Evolutionary conservation across 495 filamentous ascomycete genomes (phyloP).

Genomic region (Neurospora discreta): DNA sequence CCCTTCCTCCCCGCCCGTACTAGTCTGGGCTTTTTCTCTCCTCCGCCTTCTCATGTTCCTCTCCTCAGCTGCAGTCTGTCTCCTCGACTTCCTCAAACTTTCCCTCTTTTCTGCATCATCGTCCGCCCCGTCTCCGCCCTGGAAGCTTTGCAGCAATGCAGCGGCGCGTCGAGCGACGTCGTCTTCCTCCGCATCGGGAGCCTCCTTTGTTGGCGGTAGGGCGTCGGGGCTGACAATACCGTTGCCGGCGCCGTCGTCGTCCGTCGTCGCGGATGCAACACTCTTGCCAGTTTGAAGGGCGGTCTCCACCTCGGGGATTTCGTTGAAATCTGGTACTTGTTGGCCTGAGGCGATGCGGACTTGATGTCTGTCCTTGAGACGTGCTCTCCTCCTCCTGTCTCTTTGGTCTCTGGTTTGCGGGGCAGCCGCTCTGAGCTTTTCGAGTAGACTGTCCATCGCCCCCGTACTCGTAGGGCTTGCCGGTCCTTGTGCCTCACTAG

Average conservation of each 20-base stretch:
- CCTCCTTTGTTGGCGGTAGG: slow-evolving; percentile 24
- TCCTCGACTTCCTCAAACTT: slow-evolving; percentile 44
- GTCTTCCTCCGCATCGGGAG: slow-evolving; percentile 47
- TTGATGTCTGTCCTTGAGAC: slow-evolving; percentile 83
- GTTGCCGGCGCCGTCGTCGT: slow-evolving; percentile 24
- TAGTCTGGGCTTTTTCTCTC: slow-evolving; percentile 36
- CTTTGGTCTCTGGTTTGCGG: slow-evolving; percentile 80
- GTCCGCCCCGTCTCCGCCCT: slow-evolving; percentile 49
- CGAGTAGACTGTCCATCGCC: slow-evolving; percentile 92
- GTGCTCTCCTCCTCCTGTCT: slow-evolving; percentile 74
- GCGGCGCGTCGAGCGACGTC: slow-evolving; percentile 76
- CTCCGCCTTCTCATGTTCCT: slow-evolving; percentile 46
- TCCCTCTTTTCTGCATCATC: slow-evolving; percentile 45
- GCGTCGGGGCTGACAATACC: slow-evolving; percentile 22
- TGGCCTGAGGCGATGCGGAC: slow-evolving; percentile 85
- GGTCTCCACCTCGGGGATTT: slow-evolving; percentile 37
- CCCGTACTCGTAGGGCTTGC: slow-evolving; percentile 69
- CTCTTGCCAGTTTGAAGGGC: slow-evolving; percentile 13
- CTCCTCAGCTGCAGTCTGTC: slow-evolving; percentile 65
- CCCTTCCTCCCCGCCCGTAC: slow-evolving; percentile 13
- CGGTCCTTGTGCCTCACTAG: slow-evolving; percentile 40
- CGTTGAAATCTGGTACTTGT: slow-evolving; percentile 59
- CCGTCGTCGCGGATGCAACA: slow-evolving; percentile 11
- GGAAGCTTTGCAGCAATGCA: slow-evolving; percentile 67
- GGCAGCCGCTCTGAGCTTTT: slow-evolving; percentile 88